Conservation (phyloP, 2,329 filamentous ascomycete species). For the Curvularia hawaiiensis region DNA sequence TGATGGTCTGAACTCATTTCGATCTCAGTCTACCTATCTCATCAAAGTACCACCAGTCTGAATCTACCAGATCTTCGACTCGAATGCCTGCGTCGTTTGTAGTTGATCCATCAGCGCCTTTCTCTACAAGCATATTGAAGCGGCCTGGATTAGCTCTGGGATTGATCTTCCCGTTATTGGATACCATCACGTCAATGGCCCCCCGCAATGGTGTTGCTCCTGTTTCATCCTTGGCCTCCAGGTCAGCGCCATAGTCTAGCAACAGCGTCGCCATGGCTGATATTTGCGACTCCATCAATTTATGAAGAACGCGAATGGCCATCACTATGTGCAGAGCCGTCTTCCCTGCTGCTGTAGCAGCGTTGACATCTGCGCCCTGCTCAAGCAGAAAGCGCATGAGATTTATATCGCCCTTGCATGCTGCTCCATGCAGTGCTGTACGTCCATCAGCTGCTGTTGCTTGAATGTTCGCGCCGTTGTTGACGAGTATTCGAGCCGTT, state of each 20-base stretch:
- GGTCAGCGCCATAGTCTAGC: background rate
- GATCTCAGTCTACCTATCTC: background rate
- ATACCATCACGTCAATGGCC: constrained; percentile 15
- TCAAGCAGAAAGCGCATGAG: background rate
- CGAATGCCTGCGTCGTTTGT: background rate
- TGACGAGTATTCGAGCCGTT: background rate
- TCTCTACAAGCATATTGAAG: background rate
- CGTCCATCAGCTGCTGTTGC: background rate
- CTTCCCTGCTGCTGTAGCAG: background rate
- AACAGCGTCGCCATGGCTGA: background rate
- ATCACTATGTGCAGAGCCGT: background rate
- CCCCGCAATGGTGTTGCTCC: background rate
- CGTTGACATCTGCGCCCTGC: background rate
- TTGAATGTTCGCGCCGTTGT: background rate
- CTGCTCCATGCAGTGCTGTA: background rate
- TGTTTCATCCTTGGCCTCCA: background rate
- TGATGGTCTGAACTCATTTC: background rate
- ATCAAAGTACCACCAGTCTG: background rate
- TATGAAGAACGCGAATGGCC: background rate
- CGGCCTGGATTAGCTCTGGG: background rate
- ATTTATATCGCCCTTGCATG: background rate
- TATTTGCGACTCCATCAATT: background rate
- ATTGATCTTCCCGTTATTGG: background rate
- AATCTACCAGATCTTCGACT: background rate
- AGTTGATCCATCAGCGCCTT: background rate